Base-by-base conservation (phyloP, 148 eudicot species). In the Amaranthus palmeri region DNA sequence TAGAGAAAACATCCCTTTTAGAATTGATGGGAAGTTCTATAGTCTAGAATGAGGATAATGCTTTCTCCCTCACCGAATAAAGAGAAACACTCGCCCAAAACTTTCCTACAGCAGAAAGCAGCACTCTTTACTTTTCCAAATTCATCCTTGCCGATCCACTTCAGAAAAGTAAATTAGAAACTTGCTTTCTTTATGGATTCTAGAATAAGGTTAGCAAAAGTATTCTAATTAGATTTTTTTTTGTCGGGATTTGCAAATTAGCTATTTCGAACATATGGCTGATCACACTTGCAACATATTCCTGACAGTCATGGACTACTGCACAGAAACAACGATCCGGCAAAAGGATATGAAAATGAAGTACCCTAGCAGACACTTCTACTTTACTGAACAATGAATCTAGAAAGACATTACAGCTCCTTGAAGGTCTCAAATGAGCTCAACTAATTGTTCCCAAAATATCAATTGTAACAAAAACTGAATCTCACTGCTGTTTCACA, bases 381-480 rank as follows among this genome's bases (percentile, higher is more conserved):
- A 80, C 85, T 74, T 81, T 95, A 58, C 81, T 95, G 62, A 81
- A 84, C 76, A 83, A 83, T 66, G 84, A 85, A 75, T 92, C 97
- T 9, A 84, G 92, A 71, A 84, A 83, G 76, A 87, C 87, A 57
- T 81, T 95, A 73, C 87, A 89, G 82, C 96, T 91, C 71, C 79
- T 95, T 79, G 83, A 84, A 82, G 96, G 97, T 71, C 83, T 92
- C 65, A 83, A 77, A 77, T 89, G 96, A 69, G 88, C 99, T 58
- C 82, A 69, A 60, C 80, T 95, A 18, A 78, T 92, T 65, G 81
- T 95, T 80, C 99, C 99, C 12, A 79, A 79, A 80, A 81, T 78
- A 40, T 97, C 89, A 86, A 84, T 25, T 65, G 18, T 25, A 15
- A 43, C 10, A 25, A 25, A 25, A 10, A 25, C 41, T 53, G 41